A percentile compares a stretch with the other conserved stretches of the same genome.
Conservation (phyloP, 371 early-diverging fungal species). For the Paraphysoderma sedebokerense region DNA sequence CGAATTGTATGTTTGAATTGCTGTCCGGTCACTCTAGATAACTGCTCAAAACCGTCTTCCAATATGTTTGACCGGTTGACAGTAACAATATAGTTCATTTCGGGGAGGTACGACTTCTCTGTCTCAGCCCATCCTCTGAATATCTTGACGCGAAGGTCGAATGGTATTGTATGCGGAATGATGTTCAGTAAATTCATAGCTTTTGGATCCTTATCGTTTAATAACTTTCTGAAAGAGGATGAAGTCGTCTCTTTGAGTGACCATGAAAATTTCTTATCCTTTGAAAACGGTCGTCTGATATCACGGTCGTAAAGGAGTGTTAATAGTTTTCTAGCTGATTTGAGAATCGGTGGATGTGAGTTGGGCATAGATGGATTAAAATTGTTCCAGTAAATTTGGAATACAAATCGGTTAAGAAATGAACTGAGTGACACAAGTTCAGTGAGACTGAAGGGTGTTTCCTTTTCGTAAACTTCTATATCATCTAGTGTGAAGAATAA, state of each 20-base stretch:
- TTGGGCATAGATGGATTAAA: too few relatives aligned
- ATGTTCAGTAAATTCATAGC: slow-evolving; percentile 6
- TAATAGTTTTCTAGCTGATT: slow-evolving; percentile 7
- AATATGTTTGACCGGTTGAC: too few relatives aligned
- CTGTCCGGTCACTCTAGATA: too few relatives aligned
- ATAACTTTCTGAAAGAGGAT: slow-evolving; percentile 12
- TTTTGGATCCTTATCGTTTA: slow-evolving; percentile 25
- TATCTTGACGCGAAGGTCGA: slow-evolving; percentile 10
- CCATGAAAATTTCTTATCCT: too few relatives aligned
- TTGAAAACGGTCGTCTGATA: slow-evolving; percentile 8
- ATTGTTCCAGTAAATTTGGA: too few relatives aligned
- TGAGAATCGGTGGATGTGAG: slow-evolving; percentile 2
- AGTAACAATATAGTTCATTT: too few relatives aligned
- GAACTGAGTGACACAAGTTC: slow-evolving; percentile 5
- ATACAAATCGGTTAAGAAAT: slow-evolving; percentile 15
- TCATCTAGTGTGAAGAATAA: slow-evolving; percentile 16
- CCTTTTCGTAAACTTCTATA: slow-evolving; percentile 13
- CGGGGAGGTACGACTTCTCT: too few relatives aligned
- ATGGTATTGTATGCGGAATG: slow-evolving; percentile 13
- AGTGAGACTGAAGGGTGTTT: slow-evolving; percentile 9
- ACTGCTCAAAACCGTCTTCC: too few relatives aligned
- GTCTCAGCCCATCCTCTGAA: slow-evolving; percentile 10
- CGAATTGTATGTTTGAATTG: too few relatives aligned
- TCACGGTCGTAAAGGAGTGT: slow-evolving; percentile 6
- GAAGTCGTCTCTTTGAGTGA: slow-evolving; percentile 4